A percentile compares a stretch with the other conserved stretches of the same genome.
Evolutionary conservation across 1,139 yeast genomes (phyloP).

Genomic region (Hyphopichia fennica): DNA sequence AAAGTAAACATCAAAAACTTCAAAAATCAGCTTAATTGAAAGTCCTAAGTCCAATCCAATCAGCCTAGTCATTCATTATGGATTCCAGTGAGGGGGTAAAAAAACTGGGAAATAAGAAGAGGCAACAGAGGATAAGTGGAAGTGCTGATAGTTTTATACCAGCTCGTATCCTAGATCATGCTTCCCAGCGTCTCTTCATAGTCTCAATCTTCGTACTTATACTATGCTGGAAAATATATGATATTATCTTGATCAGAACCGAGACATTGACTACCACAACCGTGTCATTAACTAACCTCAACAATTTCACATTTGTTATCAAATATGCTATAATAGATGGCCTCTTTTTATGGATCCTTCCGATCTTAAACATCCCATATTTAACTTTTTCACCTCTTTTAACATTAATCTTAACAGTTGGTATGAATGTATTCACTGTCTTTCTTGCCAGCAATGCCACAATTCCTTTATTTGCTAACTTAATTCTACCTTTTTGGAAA

Average conservation of each 20-base stretch:
- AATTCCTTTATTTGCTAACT: constrained; percentile 32
- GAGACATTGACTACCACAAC: constrained; percentile 10
- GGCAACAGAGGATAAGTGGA: not conserved
- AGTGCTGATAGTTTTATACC: constrained; percentile 48
- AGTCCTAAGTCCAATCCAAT: not conserved
- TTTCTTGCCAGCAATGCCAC: constrained; percentile 42
- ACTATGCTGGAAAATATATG: constrained; percentile 82
- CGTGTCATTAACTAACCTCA: constrained; percentile 24
- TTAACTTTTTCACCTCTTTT: constrained; percentile 58
- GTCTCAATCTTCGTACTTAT: constrained; percentile 66
- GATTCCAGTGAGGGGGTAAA: not conserved
- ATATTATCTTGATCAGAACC: constrained; percentile 50
- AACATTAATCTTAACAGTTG: constrained; percentile 43
- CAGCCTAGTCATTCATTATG: not conserved
- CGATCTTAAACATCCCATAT: constrained; percentile 73
- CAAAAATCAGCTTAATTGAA: not conserved
- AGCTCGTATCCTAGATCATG: constrained; percentile 62
- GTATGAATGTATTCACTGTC: constrained; percentile 38
- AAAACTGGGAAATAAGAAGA: not conserved
- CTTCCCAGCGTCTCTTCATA: constrained; percentile 73
- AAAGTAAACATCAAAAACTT: not conserved
- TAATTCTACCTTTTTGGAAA: constrained; percentile 48
- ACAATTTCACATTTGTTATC: constrained; percentile 58
- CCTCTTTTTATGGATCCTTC: constrained; percentile 64
- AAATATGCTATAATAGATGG: constrained; percentile 79